phyloP scores from a whole-genome alignment of 1,284 basidiomycete genomes.

The Moesziomyces sp. region DNA sequence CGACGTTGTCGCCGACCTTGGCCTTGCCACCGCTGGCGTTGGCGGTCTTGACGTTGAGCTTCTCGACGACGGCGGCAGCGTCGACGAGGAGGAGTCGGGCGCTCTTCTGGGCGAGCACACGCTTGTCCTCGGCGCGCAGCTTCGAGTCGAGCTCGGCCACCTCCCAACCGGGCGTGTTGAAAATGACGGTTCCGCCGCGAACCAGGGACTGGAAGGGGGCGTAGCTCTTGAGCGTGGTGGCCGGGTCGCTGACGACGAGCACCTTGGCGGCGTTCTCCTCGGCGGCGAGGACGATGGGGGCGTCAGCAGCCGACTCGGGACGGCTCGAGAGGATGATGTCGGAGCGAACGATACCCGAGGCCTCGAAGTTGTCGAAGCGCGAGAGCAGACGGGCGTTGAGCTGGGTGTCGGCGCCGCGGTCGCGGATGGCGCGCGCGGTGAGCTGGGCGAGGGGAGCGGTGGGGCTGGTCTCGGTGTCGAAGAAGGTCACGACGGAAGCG shows the following conservation, averaged over 20 bases:
- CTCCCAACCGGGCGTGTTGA: constrained; percentile 63
- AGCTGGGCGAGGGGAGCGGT: constrained; percentile 55
- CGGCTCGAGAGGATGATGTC: constrained; percentile 59
- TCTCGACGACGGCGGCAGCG: constrained; percentile 52
- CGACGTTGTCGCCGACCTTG: constrained; percentile 51
- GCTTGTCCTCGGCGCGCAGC: constrained; percentile 62
- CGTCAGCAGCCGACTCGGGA: constrained; percentile 44
- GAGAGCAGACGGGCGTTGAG: constrained; percentile 58
- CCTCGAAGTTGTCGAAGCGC: constrained; percentile 65
- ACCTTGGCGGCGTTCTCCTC: constrained; percentile 51
- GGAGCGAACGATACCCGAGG: constrained; percentile 59
- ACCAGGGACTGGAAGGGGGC: constrained; percentile 58
- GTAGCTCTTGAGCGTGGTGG: constrained; percentile 57
- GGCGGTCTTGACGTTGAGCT: constrained; percentile 55
- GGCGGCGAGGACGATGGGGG: constrained; percentile 58
- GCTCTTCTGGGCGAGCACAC: constrained; percentile 55
- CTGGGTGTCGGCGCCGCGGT: constrained; percentile 42
- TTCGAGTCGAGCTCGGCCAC: constrained; percentile 59
- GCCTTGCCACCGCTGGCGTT: constrained; percentile 56
- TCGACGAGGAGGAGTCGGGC: constrained; percentile 60
- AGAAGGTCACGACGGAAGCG: constrained; percentile 58
- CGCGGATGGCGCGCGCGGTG: constrained; percentile 57
- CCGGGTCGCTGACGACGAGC: constrained; percentile 60
- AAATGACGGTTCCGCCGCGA: constrained; percentile 59
- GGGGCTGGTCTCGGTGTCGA: constrained; percentile 60